These are phyloP conservation scores for Colletotrichum noveboracense DNA, from an alignment of 2,329 filamentous ascomycete genomes.

Conservation along the genomic window DNA sequence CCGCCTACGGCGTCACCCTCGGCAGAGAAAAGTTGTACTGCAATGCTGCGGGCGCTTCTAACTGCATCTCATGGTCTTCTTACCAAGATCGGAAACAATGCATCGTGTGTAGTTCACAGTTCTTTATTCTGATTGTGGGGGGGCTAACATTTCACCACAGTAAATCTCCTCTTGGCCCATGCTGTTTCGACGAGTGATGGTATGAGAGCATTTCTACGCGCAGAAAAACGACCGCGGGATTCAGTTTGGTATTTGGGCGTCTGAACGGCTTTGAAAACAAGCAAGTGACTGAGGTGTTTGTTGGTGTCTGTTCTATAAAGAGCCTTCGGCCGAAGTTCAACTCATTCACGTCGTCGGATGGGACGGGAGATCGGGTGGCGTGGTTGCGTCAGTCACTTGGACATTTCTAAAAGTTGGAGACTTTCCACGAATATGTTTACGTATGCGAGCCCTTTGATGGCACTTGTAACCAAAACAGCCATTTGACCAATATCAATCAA, in stretches of 20 bases:
- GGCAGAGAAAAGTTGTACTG: background rate
- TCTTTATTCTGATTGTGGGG: background rate
- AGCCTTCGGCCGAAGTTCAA: background rate
- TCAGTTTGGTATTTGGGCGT: background rate
- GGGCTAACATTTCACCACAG: background rate
- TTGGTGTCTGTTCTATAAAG: background rate
- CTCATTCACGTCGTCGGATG: background rate
- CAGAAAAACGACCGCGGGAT: background rate
- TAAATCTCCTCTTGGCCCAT: background rate
- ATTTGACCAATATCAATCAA: background rate
- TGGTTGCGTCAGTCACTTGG: background rate
- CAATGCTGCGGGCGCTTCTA: background rate
- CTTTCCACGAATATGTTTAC: background rate
- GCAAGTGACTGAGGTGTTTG: background rate
- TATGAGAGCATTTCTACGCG: background rate
- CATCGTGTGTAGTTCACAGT: background rate
- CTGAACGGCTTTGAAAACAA: background rate
- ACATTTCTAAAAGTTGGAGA: background rate
- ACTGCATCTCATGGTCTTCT: background rate
- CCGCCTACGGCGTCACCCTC: background rate
- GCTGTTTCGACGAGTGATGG: background rate
- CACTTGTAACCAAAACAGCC: background rate
- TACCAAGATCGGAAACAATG: background rate
- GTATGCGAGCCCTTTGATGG: background rate
- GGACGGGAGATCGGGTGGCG: background rate